phyloP scores from a whole-genome alignment of 495 filamentous ascomycete genomes.

The Elasticomyces elasticus region DNA sequence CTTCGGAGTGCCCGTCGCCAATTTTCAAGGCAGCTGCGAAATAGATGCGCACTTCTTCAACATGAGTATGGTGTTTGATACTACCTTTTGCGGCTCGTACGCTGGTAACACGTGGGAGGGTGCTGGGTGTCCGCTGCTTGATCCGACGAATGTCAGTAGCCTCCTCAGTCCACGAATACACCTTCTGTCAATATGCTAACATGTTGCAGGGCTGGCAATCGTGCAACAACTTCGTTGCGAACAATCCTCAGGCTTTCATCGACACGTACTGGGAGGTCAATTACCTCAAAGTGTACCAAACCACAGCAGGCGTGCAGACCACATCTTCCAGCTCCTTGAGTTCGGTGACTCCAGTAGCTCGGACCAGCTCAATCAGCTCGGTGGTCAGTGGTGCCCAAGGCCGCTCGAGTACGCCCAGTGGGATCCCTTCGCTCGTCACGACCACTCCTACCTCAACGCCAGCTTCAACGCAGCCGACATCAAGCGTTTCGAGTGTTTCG shows the following conservation, averaged over 20 bases:
- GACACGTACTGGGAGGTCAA: slow-evolving; percentile 31
- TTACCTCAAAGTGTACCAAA: slow-evolving; percentile 28
- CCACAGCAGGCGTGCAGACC: background rate
- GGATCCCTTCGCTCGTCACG: background rate
- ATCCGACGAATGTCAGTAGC: slow-evolving; percentile 3
- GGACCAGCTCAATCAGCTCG: slow-evolving; percentile 8
- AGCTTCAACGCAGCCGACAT: background rate
- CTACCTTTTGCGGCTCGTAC: slow-evolving; percentile 83
- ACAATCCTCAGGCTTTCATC: slow-evolving; percentile 28
- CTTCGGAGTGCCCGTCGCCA: slow-evolving; percentile 56
- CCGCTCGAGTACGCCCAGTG: slow-evolving; percentile 8
- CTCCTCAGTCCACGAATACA: background rate
- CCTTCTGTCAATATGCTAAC: background rate
- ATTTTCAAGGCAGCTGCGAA: slow-evolving; percentile 54
- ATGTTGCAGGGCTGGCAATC: slow-evolving; percentile 9
- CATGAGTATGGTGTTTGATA: slow-evolving; percentile 73
- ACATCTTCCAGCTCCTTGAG: slow-evolving; percentile 1
- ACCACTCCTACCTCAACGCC: background rate
- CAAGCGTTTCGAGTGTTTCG: background rate
- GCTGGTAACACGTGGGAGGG: slow-evolving; percentile 45
- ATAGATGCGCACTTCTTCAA: slow-evolving; percentile 56
- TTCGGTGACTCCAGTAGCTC: slow-evolving; percentile 10
- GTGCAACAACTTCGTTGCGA: slow-evolving; percentile 28
- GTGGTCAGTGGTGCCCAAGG: slow-evolving; percentile 1
- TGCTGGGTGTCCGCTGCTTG: background rate